phyloP scores from a whole-genome alignment of 1,139 yeast genomes.

The Suhomyces ambrosiae region DNA sequence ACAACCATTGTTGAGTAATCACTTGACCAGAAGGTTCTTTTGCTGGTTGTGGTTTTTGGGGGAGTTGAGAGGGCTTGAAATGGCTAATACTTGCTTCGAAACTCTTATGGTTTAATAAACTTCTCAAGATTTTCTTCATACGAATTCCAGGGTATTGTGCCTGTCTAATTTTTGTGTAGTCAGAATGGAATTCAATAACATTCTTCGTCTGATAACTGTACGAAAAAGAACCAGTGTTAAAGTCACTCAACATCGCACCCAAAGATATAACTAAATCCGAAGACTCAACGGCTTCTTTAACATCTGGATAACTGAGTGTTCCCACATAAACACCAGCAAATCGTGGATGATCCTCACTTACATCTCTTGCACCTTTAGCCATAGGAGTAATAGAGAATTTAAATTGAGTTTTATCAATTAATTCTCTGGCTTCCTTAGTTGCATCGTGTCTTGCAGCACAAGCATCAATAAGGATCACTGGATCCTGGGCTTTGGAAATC shows the following conservation, averaged over 20 bases:
- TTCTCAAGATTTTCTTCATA: constrained; percentile 36
- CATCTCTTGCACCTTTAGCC: constrained; percentile 35
- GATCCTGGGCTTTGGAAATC: constrained; percentile 61
- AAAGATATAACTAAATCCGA: constrained; percentile 36
- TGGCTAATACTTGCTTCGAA: constrained; percentile 19
- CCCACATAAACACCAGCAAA: constrained; percentile 39
- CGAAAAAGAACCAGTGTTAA: constrained; percentile 84
- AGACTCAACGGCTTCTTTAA: constrained; percentile 32
- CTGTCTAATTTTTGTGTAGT: constrained; percentile 66
- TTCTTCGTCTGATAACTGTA: constrained; percentile 79
- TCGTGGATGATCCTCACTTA: constrained; percentile 31
- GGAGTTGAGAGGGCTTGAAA: constrained; percentile 18
- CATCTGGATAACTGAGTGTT: constrained; percentile 33
- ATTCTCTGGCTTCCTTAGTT: constrained; percentile 57
- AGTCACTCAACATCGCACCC: constrained; percentile 43
- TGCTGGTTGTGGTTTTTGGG: constrained; percentile 7
- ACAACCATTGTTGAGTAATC: constrained; percentile 35
- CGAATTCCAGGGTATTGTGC: constrained; percentile 39
- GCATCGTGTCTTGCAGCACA: constrained; percentile 81
- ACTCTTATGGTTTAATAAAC: constrained; percentile 18
- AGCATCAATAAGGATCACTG: constrained; percentile 80
- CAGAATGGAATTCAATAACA: constrained; percentile 88
- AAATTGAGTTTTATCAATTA: constrained; percentile 71
- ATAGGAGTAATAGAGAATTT: constrained; percentile 36
- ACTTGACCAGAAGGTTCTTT: constrained; percentile 4